These are phyloP conservation scores for Wickerhamomyces bisporus DNA, from an alignment of 805 yeast species.

Conservation along the genomic window DNA sequence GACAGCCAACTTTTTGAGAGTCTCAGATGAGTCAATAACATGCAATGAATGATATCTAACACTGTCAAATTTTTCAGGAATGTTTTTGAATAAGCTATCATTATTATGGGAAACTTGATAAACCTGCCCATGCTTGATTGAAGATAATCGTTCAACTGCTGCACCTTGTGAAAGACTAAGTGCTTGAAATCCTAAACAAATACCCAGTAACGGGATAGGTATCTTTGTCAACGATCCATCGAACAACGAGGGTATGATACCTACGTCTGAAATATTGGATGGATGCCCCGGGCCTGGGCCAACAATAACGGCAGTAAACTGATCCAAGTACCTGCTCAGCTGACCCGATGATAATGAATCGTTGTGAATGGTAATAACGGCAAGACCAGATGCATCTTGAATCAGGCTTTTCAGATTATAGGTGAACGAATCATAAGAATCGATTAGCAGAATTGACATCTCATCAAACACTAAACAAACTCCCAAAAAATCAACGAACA, in stretches of 20 bases:
- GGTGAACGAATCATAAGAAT: constrained; percentile 94
- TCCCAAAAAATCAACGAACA: too few species aligned
- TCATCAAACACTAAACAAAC: background rate
- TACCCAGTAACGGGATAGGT: constrained; percentile 72
- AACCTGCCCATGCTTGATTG: constrained; percentile 83
- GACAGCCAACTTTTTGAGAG: constrained; percentile 55
- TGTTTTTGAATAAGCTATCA: constrained; percentile 35
- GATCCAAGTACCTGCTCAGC: constrained; percentile 38
- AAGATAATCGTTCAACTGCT: constrained; percentile 42
- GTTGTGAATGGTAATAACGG: constrained; percentile 32
- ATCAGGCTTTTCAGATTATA: constrained; percentile 69
- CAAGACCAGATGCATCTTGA: constrained; percentile 39
- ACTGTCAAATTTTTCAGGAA: constrained; percentile 47
- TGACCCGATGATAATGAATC: constrained; percentile 30
- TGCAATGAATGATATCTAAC: constrained; percentile 89
- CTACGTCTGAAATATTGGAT: constrained; percentile 53
- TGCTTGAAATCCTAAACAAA: constrained; percentile 90
- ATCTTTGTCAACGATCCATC: constrained; percentile 20
- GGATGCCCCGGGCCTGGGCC: constrained; percentile 99
- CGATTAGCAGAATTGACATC: constrained; percentile 65
- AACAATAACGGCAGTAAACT: constrained; percentile 70
- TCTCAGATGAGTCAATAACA: constrained; percentile 29
- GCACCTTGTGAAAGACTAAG: constrained; percentile 63
- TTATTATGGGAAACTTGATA: constrained; percentile 32
- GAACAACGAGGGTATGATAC: constrained; percentile 61